phyloP scores from a whole-genome alignment of 1,139 yeast species.

The Wickerhamiella pararugosa region DNA sequence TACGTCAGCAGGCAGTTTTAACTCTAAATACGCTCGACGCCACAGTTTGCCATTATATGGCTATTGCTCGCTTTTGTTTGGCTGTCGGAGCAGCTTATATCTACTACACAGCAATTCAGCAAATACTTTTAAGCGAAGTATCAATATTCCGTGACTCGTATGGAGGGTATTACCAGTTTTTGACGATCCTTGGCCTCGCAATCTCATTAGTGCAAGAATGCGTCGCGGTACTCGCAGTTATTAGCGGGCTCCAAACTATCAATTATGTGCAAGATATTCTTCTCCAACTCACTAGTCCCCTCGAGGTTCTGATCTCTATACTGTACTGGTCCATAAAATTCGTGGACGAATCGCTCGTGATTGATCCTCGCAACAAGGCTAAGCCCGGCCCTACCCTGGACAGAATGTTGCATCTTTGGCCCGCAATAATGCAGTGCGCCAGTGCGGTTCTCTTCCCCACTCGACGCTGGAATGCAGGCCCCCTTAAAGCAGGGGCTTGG shows the following conservation, averaged over 20 bases:
- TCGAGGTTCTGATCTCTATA: conserved; percentile 20
- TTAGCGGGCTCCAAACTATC: conserved; percentile 15
- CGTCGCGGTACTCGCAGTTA: conserved; percentile 18
- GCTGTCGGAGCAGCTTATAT: conserved; percentile 8
- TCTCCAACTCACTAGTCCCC: conserved; percentile 20
- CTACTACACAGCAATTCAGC: conserved; percentile 11
- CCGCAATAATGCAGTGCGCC: conserved; percentile 18
- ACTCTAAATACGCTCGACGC: too few species aligned
- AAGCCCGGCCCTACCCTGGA: conserved; percentile 19
- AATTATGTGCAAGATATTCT: conserved; percentile 14
- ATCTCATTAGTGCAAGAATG: conserved; percentile 18
- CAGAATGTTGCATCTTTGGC: conserved; percentile 20
- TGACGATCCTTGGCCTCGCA: conserved; percentile 21
- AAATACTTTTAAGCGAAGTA: conserved; percentile 9
- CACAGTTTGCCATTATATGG: not conserved
- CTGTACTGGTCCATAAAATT: conserved; percentile 23
- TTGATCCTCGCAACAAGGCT: conserved; percentile 18
- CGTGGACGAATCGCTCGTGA: conserved; percentile 17
- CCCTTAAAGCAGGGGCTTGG: conserved; percentile 13
- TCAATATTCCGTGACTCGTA: conserved; percentile 12
- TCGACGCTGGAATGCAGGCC: conserved; percentile 16
- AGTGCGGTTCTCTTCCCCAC: conserved; percentile 18
- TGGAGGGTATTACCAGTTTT: conserved; percentile 23
- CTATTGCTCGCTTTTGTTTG: not conserved
- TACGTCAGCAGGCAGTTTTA: too few species aligned